Evolutionary conservation across 371 early-diverging fungal species (phyloP), one percentile per base, ranked within the genome.

Genomic region (Spiromyces aspiralis): DNA sequence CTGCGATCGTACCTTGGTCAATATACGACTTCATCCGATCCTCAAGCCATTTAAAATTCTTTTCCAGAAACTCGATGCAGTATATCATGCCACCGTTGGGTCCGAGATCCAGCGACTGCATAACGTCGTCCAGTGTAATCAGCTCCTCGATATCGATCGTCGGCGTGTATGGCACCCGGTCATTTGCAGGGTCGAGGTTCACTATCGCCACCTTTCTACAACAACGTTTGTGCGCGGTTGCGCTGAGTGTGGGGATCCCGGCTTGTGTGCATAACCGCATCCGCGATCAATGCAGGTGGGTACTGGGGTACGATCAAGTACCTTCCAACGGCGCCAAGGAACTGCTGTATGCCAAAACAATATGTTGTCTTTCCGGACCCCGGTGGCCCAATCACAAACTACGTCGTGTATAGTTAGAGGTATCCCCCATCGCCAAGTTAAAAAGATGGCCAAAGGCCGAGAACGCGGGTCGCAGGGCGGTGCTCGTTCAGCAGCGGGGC

Each of bases 21-120:
- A 74, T 75, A 21, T 78, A 73, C 1, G 72, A 61, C 52, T 87
- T 79, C 52, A 90, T 62, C 60, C 85, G 80, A 4, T 92, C 86
- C 24, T 82, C 75, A 1, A 97, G 70, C 89, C 96, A 98, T 48
- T 86, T 90, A 57, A 96, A 74, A 67, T 97, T 97, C 53, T 94
- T 84, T 23, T 81, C 76, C 19, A 97, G 73, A 58, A 79, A 89
- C 69, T 98, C 94, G 62, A 99, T 78, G 68, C 96, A 95, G 64
- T 90, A 90, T 62, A 99, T 84, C 59, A 99, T 84, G 16, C 90
- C 98, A 20, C 99, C 99, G 68, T 99, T 99, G 2, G 99, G 99
- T 0, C 99, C 99, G 22, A 89, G 80, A n/a, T 81, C 75, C 20
- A 88, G 75, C 44, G 90, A 83, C 20, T 90, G 81, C 90, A 98